phyloP scores from a whole-genome alignment of 2,329 filamentous ascomycete species.

The Trichoderma sp. region DNA sequence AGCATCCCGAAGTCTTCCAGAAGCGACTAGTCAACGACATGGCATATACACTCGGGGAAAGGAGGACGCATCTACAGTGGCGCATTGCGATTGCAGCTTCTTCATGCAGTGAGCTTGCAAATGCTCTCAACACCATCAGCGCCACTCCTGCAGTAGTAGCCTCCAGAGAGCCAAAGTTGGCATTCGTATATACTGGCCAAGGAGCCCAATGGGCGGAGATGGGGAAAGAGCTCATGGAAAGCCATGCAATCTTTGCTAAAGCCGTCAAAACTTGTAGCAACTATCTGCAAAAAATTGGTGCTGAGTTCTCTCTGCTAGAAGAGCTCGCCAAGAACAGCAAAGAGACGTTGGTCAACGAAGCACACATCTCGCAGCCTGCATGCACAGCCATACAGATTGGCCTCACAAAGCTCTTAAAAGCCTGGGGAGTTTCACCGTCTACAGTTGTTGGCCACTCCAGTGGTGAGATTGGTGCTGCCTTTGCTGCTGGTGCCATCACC shows the following conservation, averaged over 20 bases:
- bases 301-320: constrained; percentile 41
- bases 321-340: constrained; percentile 42
- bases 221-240: constrained; percentile 41
- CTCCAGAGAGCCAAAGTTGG: constrained; percentile 30
- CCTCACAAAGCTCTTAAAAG: constrained; percentile 46
- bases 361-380: constrained; percentile 47
- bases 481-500: constrained; percentile 46
- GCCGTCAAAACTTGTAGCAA: constrained; percentile 38
- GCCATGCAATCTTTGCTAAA: constrained; percentile 40
- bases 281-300: constrained; percentile 39
- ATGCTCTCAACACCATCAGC: constrained; percentile 43
- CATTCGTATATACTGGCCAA: constrained; percentile 45
- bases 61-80: constrained; percentile 47
- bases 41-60: constrained; percentile 51
- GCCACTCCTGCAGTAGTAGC: constrained; percentile 28
- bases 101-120: constrained; percentile 48
- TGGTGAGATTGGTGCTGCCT: constrained; percentile 53
- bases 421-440: constrained; percentile 45
- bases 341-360: constrained; percentile 39
- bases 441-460: constrained; percentile 50
- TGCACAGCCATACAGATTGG: constrained; percentile 53
- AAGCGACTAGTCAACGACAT: constrained; percentile 48
- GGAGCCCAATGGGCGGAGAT: constrained; percentile 44
- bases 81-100: constrained; percentile 47
- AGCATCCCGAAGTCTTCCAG: constrained; percentile 46